Evolutionary conservation across 1,284 basidiomycete species (phyloP).

Genomic region (Rugosomyces carneus): DNA sequence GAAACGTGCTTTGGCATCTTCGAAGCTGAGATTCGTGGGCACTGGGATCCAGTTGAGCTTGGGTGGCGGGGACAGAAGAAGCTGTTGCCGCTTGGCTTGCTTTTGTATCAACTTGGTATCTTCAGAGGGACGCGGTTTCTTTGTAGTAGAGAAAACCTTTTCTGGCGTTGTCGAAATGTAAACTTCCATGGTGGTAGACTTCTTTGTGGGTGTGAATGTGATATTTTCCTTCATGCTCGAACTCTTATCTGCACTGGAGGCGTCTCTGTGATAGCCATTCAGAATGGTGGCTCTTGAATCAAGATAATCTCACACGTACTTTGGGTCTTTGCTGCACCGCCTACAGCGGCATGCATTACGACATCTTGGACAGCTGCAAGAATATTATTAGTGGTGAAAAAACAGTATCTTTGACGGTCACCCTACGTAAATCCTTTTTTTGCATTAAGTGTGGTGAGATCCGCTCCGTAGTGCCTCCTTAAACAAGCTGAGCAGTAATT

Average conservation of each 20-base stretch:
- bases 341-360: conserved; percentile 60
- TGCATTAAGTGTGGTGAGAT: conserved; percentile 40
- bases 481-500: conserved; percentile 64
- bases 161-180: conserved; percentile 4
- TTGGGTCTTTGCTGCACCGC: conserved; percentile 43
- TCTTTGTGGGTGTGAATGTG: not conserved
- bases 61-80: conserved; percentile 27
- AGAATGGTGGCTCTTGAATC: not conserved
- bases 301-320: not conserved
- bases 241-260: not conserved
- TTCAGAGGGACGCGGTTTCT: not conserved
- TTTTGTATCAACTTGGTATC: conserved; percentile 5
- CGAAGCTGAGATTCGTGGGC: conserved; percentile 35
- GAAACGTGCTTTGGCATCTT: conserved; percentile 53
- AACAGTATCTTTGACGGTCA: not conserved
- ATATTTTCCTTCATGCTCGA: not conserved
- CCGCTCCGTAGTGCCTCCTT: conserved; percentile 56
- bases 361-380: conserved; percentile 60
- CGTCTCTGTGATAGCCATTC: not conserved
- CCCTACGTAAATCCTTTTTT: not conserved
- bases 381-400: conserved; percentile 1
- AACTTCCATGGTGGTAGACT: conserved; percentile 1
- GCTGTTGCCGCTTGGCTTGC: conserved; percentile 17
- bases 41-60: conserved; percentile 49
- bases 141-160: not conserved